Evolutionary conservation across 1,284 basidiomycete species (phyloP).

Genomic region (Schizophyllum amplum): DNA sequence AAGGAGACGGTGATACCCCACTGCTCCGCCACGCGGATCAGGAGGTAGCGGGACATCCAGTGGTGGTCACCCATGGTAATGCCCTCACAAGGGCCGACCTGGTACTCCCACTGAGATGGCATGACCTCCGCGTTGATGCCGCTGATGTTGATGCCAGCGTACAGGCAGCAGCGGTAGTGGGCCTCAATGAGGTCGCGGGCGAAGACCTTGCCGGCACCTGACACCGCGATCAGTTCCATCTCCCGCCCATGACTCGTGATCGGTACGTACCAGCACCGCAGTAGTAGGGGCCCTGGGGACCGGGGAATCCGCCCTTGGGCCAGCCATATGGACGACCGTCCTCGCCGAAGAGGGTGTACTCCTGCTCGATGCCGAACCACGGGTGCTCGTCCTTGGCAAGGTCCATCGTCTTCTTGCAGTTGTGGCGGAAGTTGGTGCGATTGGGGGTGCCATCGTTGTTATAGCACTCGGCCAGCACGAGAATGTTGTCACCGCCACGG

Average conservation of each 20-base stretch:
- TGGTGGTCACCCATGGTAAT: slow-evolving; percentile 99
- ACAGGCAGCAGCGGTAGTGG: slow-evolving; percentile 96
- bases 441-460: slow-evolving; percentile 99
- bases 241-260: not conserved
- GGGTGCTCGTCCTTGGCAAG: slow-evolving; percentile 74
- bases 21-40: slow-evolving; percentile 92
- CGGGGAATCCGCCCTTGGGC: slow-evolving; percentile 99
- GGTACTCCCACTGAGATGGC: slow-evolving; percentile 99
- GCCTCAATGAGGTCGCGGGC: slow-evolving; percentile 99
- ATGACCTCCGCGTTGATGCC: slow-evolving; percentile 99
- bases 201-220: slow-evolving; percentile 93
- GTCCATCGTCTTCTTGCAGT: slow-evolving; percentile 91
- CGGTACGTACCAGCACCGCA: slow-evolving; percentile 87
- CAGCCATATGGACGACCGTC: slow-evolving; percentile 93
- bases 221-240: slow-evolving; percentile 8
- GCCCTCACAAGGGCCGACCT: slow-evolving; percentile 96
- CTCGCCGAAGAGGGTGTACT: slow-evolving; percentile 95
- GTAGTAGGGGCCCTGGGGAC: slow-evolving; percentile 99
- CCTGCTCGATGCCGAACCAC: slow-evolving; percentile 99
- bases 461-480: slow-evolving; percentile 95
- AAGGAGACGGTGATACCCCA: slow-evolving; percentile 98
- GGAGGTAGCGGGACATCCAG: slow-evolving; percentile 94
- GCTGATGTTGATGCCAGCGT: slow-evolving; percentile 96
- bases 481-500: slow-evolving; percentile 97
- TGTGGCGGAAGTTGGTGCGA: slow-evolving; percentile 91